These are phyloP conservation scores for Prunella vulgaris DNA, from an alignment of 257 asterid genomes.

Conservation along the genomic window DNA sequence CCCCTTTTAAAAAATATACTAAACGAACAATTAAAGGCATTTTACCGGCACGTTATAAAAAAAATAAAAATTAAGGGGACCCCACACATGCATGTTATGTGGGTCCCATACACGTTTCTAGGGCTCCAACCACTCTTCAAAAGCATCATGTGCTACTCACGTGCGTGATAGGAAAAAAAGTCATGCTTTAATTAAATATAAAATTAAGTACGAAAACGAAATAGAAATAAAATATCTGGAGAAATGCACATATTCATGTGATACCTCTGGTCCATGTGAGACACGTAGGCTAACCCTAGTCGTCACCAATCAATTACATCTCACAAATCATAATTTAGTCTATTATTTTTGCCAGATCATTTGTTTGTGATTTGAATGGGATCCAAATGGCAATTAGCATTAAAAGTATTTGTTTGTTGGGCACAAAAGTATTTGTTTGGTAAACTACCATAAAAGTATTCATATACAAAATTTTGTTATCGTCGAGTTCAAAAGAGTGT, in stretches of 20 bases:
- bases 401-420: neutral
- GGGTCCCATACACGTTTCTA: slow-evolving; percentile 23
- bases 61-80: neutral
- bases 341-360: neutral
- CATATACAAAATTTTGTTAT: too few species aligned
- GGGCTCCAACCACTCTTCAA: slow-evolving; percentile 22
- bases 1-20: neutral
- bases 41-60: neutral
- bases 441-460: too few species aligned
- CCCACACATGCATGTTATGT: slow-evolving; percentile 25
- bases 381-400: neutral
- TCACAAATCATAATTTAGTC: neutral
- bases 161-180: slow-evolving; percentile 20
- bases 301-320: slow-evolving; percentile 4
- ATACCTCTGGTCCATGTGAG: slow-evolving; percentile 14
- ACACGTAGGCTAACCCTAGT: slow-evolving; percentile 19
- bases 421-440: too few species aligned
- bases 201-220: neutral
- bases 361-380: neutral
- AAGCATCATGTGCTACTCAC: slow-evolving; percentile 38
- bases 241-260: slow-evolving; percentile 12
- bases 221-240: neutral
- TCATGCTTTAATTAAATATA: neutral
- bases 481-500: too few species aligned
- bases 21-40: neutral